Conservation (phyloP, 495 filamentous ascomycete genomes). For the Chaetomium fimeti region DNA sequence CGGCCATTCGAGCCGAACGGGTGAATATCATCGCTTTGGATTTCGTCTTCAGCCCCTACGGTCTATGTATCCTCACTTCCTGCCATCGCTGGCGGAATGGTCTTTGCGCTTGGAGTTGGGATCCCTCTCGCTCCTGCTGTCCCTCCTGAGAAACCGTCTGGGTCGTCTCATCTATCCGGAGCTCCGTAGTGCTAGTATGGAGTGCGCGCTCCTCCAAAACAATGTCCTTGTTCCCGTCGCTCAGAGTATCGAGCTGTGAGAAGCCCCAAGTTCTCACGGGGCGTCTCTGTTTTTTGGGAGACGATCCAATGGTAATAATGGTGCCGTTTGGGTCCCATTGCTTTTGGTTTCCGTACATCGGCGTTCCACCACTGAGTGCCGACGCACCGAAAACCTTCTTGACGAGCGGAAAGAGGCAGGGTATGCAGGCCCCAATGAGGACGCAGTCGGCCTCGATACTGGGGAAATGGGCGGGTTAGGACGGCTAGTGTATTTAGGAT, state of each 20-base stretch:
- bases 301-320: slow-evolving; percentile 30
- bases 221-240: slow-evolving; percentile 27
- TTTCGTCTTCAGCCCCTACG: too few relatives aligned
- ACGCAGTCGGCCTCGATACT: slow-evolving; percentile 33
- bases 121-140: slow-evolving; percentile 28
- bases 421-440: slow-evolving; percentile 31
- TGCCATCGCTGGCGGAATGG: too few relatives aligned
- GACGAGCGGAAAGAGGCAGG: slow-evolving; percentile 28
- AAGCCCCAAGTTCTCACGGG: neutral
- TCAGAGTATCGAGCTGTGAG: slow-evolving; percentile 24
- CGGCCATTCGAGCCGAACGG: too few relatives aligned
- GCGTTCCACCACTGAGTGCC: slow-evolving; percentile 21
- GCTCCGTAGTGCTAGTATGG: slow-evolving; percentile 21
- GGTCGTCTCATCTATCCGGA: slow-evolving; percentile 9
- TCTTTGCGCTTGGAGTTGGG: too few relatives aligned
- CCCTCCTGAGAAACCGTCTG: neutral
- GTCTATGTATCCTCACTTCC: too few relatives aligned
- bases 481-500: neutral
- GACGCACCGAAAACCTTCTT: slow-evolving; percentile 24
- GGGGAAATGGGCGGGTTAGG: neutral
- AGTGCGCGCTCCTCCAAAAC: slow-evolving; percentile 28
- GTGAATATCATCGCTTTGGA: too few relatives aligned
- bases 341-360: neutral
- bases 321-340: slow-evolving; percentile 11
- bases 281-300: slow-evolving; percentile 23